These are phyloP conservation scores for Inonotus obliquus DNA, from an alignment of 1,284 basidiomycete species.

Conservation along the genomic window DNA sequence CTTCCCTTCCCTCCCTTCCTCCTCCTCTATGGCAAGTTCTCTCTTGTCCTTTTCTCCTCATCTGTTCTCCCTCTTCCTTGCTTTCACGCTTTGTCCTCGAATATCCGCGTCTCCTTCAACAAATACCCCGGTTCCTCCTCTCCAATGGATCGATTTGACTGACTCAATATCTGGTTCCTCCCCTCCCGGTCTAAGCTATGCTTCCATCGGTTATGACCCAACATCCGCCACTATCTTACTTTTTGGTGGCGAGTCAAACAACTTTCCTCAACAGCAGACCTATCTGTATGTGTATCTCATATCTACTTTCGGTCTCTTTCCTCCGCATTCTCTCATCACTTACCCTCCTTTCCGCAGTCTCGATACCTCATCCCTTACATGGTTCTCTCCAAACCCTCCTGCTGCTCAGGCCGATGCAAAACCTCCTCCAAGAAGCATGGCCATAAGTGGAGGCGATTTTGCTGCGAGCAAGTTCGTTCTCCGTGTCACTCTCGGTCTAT, in stretches of 20 bases:
- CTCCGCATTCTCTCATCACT: background rate
- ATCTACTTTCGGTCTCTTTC: background rate
- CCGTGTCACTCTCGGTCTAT: constrained; percentile 8
- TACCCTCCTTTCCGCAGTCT: constrained; percentile 35
- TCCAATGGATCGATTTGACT: constrained; percentile 74
- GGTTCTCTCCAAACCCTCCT: constrained; percentile 55
- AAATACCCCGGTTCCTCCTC: constrained; percentile 35
- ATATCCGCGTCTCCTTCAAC: constrained; percentile 30
- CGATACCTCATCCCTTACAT: constrained; percentile 52
- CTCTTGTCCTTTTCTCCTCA: background rate
- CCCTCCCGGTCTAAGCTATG: constrained; percentile 63
- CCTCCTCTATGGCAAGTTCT: background rate
- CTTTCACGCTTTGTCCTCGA: constrained; percentile 30
- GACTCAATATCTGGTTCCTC: constrained; percentile 45
- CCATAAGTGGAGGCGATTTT: constrained; percentile 58
- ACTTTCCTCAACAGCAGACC: constrained; percentile 58
- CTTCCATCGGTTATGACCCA: constrained; percentile 54
- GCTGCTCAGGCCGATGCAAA: constrained; percentile 32
- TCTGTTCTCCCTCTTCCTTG: constrained; percentile 24
- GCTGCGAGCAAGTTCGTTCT: constrained; percentile 71
- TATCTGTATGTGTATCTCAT: constrained; percentile 47
- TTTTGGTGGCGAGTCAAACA: constrained; percentile 70
- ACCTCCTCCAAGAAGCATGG: constrained; percentile 61
- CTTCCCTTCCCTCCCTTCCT: background rate
- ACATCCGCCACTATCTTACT: constrained; percentile 54